Conservation (phyloP, 2,329 filamentous ascomycete genomes). For the Penicillium sp. region DNA sequence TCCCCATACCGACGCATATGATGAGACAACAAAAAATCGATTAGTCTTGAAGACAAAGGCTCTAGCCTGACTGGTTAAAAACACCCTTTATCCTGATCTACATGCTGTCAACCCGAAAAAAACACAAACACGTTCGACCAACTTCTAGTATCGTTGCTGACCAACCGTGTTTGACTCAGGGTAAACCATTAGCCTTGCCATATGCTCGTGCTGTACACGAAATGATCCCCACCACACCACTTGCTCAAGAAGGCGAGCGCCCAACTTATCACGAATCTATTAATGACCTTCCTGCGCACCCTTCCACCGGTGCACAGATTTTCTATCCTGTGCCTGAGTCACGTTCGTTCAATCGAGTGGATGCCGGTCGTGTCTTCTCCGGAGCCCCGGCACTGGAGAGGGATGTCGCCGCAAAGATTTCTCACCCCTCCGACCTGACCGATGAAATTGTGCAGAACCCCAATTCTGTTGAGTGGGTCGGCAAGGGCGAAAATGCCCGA, state of each 20-base stretch:
- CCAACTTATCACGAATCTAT: constrained; percentile 53
- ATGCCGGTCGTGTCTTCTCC: constrained; percentile 57
- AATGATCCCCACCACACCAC: constrained; percentile 70
- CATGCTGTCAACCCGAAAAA: constrained; percentile 6
- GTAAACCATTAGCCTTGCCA: constrained; percentile 66
- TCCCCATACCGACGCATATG: constrained; percentile 37
- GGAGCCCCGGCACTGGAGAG: constrained; percentile 36
- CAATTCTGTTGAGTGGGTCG: constrained; percentile 36
- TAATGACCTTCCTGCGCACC: constrained; percentile 58
- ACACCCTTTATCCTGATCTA: constrained; percentile 48
- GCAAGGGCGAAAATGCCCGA: constrained; percentile 39
- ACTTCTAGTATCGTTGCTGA: constrained; percentile 6
- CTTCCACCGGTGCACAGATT: constrained; percentile 49
- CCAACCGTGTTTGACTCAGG: constrained; percentile 45
- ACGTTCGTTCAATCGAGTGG: constrained; percentile 58
- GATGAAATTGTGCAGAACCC: constrained; percentile 29
- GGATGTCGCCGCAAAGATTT: constrained; percentile 15
- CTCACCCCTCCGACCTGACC: constrained; percentile 28
- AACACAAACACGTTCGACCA: constrained; percentile 9
- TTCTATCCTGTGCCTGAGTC: constrained; percentile 61
- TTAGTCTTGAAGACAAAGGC: constrained; percentile 98
- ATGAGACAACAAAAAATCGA: constrained; percentile 77
- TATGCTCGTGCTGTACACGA: constrained; percentile 69
- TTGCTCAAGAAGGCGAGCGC: constrained; percentile 33
- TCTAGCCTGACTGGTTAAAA: constrained; percentile 50